Conservation (phyloP, 176 grass and related monocot species). For the Miscanthus lutarioriparius region DNA sequence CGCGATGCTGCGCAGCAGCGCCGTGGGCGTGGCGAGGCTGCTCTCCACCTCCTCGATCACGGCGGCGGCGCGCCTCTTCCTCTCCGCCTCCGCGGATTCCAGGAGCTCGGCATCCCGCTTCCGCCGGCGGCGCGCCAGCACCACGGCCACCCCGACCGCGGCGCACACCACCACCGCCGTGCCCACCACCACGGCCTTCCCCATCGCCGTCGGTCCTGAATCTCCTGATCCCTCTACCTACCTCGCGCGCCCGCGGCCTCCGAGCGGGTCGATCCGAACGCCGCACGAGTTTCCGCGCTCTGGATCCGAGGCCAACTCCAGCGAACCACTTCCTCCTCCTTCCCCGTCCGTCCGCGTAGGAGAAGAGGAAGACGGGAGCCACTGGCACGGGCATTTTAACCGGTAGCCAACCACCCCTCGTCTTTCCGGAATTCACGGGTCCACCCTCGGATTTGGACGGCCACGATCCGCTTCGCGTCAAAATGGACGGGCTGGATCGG, state of each 20-base stretch:
- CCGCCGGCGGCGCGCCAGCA: constrained; percentile 48
- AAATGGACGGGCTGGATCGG: neutral
- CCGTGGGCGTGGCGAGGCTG: constrained; percentile 65
- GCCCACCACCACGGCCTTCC: constrained; percentile 56
- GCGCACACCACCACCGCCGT: constrained; percentile 73
- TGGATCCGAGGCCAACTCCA: constrained; percentile 38
- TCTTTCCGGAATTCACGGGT: constrained; percentile 48
- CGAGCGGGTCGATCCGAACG: neutral
- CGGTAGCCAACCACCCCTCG: constrained; percentile 5
- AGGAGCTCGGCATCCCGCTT: constrained; percentile 28
- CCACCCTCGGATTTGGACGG: constrained; percentile 23
- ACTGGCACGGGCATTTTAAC: constrained; percentile 52
- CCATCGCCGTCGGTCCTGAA: constrained; percentile 51
- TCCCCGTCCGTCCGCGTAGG: constrained; percentile 18
- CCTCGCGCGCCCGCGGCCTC: neutral
- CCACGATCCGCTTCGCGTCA: neutral
- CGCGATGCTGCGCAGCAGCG: constrained; percentile 71
- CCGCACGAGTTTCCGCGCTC: neutral
- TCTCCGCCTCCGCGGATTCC: constrained; percentile 19
- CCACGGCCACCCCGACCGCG: constrained; percentile 59
- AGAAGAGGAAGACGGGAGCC: constrained; percentile 29
- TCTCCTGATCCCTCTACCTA: neutral
- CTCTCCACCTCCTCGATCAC: constrained; percentile 78
- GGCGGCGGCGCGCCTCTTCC: constrained; percentile 33
- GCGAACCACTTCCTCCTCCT: neutral